Evolutionary conservation across 2,329 filamentous ascomycete genomes (phyloP).

Genomic region (Pseudocercospora eumusae): DNA sequence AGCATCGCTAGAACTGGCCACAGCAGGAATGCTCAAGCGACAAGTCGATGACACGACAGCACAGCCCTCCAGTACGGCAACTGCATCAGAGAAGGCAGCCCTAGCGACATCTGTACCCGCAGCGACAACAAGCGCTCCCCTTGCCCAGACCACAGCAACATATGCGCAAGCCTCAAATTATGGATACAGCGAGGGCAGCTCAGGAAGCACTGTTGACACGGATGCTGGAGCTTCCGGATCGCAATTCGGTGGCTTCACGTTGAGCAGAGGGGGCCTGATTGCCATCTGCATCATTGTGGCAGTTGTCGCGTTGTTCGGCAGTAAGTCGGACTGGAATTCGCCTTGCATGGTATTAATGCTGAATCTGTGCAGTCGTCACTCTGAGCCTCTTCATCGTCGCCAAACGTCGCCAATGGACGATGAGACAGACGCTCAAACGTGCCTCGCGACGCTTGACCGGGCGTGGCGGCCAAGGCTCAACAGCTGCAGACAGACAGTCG

Average conservation of each 20-base stretch:
- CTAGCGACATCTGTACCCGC: not conserved
- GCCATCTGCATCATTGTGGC: constrained; percentile 74
- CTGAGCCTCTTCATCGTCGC: constrained; percentile 74
- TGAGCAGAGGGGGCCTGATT: constrained; percentile 70
- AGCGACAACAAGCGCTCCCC: not conserved
- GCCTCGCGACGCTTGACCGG: constrained; percentile 56
- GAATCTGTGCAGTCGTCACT: constrained; percentile 58
- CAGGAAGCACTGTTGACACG: constrained; percentile 31
- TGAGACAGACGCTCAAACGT: constrained; percentile 69
- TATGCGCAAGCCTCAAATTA: constrained; percentile 8
- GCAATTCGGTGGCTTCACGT: constrained; percentile 56
- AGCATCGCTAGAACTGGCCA: not conserved
- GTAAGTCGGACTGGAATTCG: constrained; percentile 51
- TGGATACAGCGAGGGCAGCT: not conserved
- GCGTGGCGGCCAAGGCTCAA: constrained; percentile 34
- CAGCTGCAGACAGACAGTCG: constrained; percentile 22
- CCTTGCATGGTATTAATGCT: not conserved
- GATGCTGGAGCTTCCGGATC: constrained; percentile 65
- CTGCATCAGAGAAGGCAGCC: not conserved
- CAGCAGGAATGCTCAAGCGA: constrained; percentile 11
- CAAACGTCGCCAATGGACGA: constrained; percentile 82
- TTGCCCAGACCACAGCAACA: not conserved
- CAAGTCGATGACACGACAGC: not conserved
- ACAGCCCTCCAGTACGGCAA: not conserved
- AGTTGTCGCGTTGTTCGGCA: constrained; percentile 61